Conservation (phyloP, 2,329 filamentous ascomycete genomes). For the Aspergillus jensenii region DNA sequence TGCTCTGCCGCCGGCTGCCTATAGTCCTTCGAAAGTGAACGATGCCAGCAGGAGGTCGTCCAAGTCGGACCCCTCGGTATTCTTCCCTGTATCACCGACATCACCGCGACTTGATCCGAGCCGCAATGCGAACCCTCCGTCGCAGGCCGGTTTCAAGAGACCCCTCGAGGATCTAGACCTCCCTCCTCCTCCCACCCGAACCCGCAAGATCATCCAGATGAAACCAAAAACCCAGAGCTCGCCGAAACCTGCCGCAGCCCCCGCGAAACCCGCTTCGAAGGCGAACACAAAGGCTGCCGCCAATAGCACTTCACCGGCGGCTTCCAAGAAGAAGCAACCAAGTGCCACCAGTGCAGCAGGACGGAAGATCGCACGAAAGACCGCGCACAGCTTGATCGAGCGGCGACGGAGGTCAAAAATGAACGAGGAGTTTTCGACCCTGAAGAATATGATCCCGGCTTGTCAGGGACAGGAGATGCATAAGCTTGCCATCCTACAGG, state of each 20-base stretch:
- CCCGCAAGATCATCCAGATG: conserved; percentile 98
- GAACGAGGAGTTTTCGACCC: conserved; percentile 94
- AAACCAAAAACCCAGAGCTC: conserved; percentile 62
- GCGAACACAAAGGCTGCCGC: conserved; percentile 22
- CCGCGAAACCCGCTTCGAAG: conserved; percentile 23
- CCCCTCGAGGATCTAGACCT: conserved; percentile 64
- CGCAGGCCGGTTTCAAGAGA: conserved; percentile 38
- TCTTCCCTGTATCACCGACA: conserved; percentile 34
- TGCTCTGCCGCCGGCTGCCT: conserved; percentile 37
- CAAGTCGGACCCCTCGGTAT: conserved; percentile 27
- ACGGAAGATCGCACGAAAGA: conserved; percentile 94
- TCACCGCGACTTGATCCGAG: conserved; percentile 31
- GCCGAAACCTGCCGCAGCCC: conserved; percentile 41
- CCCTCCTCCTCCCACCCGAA: conserved; percentile 86
- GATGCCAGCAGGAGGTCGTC: conserved; percentile 28
- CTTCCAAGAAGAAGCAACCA: conserved; percentile 73
- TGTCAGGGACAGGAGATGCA: conserved; percentile 96
- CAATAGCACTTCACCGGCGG: conserved; percentile 28
- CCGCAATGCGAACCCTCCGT: conserved; percentile 24
- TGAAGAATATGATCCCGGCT: conserved; percentile 94
- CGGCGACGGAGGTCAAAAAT: conserved; percentile 88
- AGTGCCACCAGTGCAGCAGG: conserved; percentile 77
- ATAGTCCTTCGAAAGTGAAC: conserved; percentile 27
- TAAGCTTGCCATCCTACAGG: conserved; percentile 92
- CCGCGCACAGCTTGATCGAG: conserved; percentile 94